These are phyloP conservation scores for Apiospora pterosperma DNA, from an alignment of 2,329 filamentous ascomycete genomes.

Conservation along the genomic window DNA sequence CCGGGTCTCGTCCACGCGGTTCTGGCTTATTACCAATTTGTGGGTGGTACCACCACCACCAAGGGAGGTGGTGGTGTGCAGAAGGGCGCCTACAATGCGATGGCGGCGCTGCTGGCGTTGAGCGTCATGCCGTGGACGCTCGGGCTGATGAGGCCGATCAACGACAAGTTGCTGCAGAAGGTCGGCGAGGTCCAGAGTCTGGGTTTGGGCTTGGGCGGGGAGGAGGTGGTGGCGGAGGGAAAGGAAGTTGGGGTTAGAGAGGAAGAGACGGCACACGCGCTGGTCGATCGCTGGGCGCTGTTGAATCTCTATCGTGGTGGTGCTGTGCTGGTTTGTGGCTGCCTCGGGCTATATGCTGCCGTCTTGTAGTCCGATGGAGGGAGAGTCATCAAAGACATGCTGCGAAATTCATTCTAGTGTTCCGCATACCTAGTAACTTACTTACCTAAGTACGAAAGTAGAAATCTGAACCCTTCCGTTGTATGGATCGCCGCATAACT, in stretches of 20 bases:
- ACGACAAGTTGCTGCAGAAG: slow-evolving; percentile 44
- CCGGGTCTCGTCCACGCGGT: slow-evolving; percentile 39
- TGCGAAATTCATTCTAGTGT: no score
- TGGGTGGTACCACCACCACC: background rate
- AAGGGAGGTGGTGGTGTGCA: slow-evolving; percentile 11
- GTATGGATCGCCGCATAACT: no score
- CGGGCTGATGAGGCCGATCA: slow-evolving; percentile 41
- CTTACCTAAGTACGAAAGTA: no score
- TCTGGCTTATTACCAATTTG: slow-evolving; percentile 34
- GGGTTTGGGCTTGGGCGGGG: slow-evolving; percentile 6
- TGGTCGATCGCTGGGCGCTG: slow-evolving; percentile 45
- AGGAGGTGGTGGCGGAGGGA: background rate
- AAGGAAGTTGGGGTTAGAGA: background rate
- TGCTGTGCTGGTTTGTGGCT: slow-evolving; percentile 34
- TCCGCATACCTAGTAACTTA: no score
- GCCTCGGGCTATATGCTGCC: slow-evolving; percentile 50
- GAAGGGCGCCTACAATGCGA: slow-evolving; percentile 34
- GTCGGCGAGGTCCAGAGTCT: slow-evolving; percentile 33
- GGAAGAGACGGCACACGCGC: slow-evolving; percentile 11
- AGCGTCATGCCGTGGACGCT: slow-evolving; percentile 51
- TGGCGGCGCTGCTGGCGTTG: slow-evolving; percentile 42
- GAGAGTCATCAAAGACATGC: no score
- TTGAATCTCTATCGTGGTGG: slow-evolving; percentile 64
- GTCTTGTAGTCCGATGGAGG: slow-evolving; percentile 29
- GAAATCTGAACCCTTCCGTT: no score